phyloP scores from a whole-genome alignment of 257 asterid genomes.

The Primulina tabacum region DNA sequence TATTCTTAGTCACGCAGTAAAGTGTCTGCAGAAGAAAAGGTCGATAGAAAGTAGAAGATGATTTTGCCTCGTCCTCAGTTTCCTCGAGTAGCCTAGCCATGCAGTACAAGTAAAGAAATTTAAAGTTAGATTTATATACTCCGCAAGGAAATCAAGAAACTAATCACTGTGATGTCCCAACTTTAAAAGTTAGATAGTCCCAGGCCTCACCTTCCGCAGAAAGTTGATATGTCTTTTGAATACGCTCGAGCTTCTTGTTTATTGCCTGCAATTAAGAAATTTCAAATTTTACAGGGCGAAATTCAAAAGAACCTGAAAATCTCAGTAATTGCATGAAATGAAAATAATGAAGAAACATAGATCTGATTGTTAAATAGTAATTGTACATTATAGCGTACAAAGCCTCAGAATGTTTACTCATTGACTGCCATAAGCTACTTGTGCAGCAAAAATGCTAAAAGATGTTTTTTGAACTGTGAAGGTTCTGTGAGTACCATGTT shows the following conservation, averaged over 20 bases:
- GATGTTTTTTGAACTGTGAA: constrained; percentile 8
- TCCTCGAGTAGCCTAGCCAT: background rate
- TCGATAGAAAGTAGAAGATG: constrained; percentile 46
- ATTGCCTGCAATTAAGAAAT: background rate
- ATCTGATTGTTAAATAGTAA: constrained; percentile 2
- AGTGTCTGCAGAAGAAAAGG: background rate
- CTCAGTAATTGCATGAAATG: constrained; percentile 5
- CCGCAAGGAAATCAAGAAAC: background rate
- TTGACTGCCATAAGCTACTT: constrained; percentile 8
- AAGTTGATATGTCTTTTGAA: background rate
- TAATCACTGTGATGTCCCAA: background rate
- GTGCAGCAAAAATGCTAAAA: background rate
- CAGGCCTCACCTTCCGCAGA: background rate
- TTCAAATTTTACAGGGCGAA: background rate
- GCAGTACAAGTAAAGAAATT: background rate
- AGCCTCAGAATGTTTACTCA: background rate
- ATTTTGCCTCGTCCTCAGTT: background rate
- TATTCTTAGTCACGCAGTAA: constrained; percentile 4
- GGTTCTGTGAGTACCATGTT: constrained; percentile 4
- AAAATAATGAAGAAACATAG: background rate
- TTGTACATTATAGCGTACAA: background rate
- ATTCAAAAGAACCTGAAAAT: constrained; percentile 7
- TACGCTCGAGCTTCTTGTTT: background rate
- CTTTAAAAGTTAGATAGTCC: background rate
- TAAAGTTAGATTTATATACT: no score